Conservation (phyloP, 129 eudicot species). For the Apium graveolens region DNA sequence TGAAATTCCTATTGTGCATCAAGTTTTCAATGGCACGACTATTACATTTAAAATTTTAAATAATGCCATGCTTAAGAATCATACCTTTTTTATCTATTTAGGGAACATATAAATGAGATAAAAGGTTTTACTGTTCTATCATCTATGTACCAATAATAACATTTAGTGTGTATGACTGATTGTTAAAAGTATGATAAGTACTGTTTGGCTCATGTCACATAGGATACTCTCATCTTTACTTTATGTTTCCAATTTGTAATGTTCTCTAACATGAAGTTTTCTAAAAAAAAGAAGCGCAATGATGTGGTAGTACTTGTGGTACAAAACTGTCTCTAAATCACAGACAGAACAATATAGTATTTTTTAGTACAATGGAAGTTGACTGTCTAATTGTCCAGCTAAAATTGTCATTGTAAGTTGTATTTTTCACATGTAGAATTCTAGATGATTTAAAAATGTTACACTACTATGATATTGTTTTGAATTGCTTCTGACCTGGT, state of each 20-base stretch:
- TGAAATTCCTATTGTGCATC: background rate
- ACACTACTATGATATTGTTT: background rate
- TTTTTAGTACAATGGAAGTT: background rate
- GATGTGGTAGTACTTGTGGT: background rate
- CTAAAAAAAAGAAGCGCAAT: background rate
- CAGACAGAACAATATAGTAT: background rate
- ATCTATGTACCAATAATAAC: background rate
- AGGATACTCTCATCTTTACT: background rate
- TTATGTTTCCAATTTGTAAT: background rate
- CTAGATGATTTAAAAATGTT: background rate
- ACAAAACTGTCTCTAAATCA: background rate
- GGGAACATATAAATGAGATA: background rate
- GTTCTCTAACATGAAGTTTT: background rate
- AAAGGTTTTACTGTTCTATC: background rate
- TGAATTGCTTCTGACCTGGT: background rate
- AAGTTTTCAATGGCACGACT: background rate
- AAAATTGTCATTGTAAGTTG: background rate
- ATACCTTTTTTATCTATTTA: background rate
- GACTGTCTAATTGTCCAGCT: background rate
- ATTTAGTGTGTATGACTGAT: background rate
- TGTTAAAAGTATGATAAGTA: background rate
- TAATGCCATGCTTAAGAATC: background rate
- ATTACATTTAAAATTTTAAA: background rate
- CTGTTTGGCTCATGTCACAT: background rate
- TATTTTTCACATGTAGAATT: background rate